A percentile compares a stretch with the other conserved stretches of the same genome.
These are phyloP conservation scores for Zymoseptoria pseudotritici DNA, from an alignment of 2,329 filamentous ascomycete genomes.

Conservation along the genomic window DNA sequence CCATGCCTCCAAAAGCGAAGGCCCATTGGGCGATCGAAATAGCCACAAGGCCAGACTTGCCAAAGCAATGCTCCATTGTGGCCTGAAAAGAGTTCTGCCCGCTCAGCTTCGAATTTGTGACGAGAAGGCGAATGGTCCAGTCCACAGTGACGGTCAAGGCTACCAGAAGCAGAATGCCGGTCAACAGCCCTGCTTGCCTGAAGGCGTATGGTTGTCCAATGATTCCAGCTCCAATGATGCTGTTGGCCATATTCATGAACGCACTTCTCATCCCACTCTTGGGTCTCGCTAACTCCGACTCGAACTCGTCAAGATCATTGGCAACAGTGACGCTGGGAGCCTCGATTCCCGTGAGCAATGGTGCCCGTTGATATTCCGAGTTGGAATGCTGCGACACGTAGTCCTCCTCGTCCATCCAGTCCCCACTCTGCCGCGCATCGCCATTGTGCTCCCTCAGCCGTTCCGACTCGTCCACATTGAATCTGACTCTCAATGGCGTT, in stretches of 20 bases:
- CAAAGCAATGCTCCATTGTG: constrained; percentile 93
- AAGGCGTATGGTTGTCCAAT: constrained; percentile 91
- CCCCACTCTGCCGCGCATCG: constrained; percentile 16
- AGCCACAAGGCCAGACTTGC: constrained; percentile 75
- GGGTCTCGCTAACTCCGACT: constrained; percentile 58
- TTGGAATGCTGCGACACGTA: constrained; percentile 42
- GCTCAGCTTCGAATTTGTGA: constrained; percentile 94
- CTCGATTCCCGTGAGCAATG: constrained; percentile 74
- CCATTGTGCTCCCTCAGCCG: constrained; percentile 19
- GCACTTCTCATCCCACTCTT: constrained; percentile 80
- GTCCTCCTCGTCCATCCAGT: constrained; percentile 54
- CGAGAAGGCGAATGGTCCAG: constrained; percentile 96
- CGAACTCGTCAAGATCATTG: constrained; percentile 46
- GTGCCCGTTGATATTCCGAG: constrained; percentile 47
- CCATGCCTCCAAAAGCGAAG: constrained; percentile 98
- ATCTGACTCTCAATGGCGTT: constrained; percentile 67
- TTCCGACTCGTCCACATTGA: constrained; percentile 46
- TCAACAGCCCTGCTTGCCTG: constrained; percentile 76
- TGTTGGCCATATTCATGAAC: constrained; percentile 99
- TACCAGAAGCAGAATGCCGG: constrained; percentile 71
- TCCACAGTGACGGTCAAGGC: constrained; percentile 77
- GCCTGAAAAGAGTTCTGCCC: constrained; percentile 91
- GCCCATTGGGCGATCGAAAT: constrained; percentile 93
- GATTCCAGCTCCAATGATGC: constrained; percentile 74
- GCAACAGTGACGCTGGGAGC: constrained; percentile 70